Evolutionary conservation across 148 eudicot genomes (phyloP), one percentile per base, ranked within the genome.

Genomic region (Heliosperma pusillum): DNA sequence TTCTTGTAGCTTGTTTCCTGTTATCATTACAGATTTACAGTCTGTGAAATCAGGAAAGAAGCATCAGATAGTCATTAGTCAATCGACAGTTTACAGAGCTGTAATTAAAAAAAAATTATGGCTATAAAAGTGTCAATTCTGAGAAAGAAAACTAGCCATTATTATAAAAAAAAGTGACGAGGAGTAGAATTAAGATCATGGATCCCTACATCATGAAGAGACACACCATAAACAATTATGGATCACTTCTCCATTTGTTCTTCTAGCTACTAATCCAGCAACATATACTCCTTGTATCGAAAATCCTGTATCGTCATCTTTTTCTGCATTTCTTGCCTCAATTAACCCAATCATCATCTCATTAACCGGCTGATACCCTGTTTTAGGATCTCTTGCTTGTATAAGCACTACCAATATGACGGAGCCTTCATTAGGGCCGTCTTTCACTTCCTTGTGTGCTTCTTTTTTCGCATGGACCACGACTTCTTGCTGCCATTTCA

Each of bases 261-360:
- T 78, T 13, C 72, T 65, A 78, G 72, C 76, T 20, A 73, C 71
- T 57, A 78, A 57, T 58, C 81, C 81, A 66, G 77, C 77, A 73
- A 78, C 81, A 78, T 78, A 71, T 42, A 78, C 77, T 24, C 76
- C 73, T 50, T 57, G 57, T 19, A 73, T 45, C 0, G 8, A 1
- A 67, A 78, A 78, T 66, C 60, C 77, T 22, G 5, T 6, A 4
- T 72, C 76, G 17, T 72, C 72, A 30, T 52, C 72, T n/a, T 25
- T n/a, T 45, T 58, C 68, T 25, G 10, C 62, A 61, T 15, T 25
- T 11, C 24, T 45, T 0, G 10, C 81, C 36, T 79, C 77, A 58
- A 79, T 66, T n/a, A 79, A 73, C 21, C 73, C 73, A 67, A 79
- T 58, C 81, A 73, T 73, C 73, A 79, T 73, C 73, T 79, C 77